Conservation (phyloP, 441 rosid genomes). For the Eruca vesicaria region DNA sequence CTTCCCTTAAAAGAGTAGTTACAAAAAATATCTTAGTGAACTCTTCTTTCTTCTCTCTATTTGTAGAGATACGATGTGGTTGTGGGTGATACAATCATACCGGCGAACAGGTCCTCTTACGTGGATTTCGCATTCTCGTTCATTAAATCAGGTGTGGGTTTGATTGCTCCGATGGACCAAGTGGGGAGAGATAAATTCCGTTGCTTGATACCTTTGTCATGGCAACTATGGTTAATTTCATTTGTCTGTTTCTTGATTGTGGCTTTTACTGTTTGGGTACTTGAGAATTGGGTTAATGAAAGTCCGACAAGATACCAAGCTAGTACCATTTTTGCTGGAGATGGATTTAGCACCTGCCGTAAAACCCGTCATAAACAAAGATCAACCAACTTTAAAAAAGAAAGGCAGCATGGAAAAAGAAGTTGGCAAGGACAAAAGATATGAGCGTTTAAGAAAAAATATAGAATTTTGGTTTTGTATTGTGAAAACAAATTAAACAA, state of each 20-base stretch:
- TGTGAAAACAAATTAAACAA: no score
- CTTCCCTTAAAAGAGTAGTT: no score
- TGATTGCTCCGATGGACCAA: not conserved
- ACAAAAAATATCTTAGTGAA: not conserved
- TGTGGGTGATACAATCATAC: not conserved
- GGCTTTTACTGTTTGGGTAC: not conserved
- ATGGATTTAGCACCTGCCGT: no score
- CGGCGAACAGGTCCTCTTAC: not conserved
- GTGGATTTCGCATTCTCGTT: not conserved
- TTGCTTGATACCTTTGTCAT: not conserved
- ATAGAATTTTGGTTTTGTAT: no score
- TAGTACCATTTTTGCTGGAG: not conserved
- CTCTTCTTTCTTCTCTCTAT: not conserved
- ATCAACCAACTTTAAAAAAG: no score
- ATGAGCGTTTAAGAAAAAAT: no score
- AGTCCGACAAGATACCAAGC: not conserved
- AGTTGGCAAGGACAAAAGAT: no score
- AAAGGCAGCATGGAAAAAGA: no score
- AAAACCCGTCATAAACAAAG: no score
- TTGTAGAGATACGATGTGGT: not conserved
- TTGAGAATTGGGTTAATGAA: not conserved
- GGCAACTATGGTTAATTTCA: not conserved
- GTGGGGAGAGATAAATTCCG: not conserved
- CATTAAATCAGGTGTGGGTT: not conserved
- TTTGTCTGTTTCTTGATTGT: not conserved